phyloP scores from a whole-genome alignment of 2,329 filamentous ascomycete genomes.

The Fusarium sp. region DNA sequence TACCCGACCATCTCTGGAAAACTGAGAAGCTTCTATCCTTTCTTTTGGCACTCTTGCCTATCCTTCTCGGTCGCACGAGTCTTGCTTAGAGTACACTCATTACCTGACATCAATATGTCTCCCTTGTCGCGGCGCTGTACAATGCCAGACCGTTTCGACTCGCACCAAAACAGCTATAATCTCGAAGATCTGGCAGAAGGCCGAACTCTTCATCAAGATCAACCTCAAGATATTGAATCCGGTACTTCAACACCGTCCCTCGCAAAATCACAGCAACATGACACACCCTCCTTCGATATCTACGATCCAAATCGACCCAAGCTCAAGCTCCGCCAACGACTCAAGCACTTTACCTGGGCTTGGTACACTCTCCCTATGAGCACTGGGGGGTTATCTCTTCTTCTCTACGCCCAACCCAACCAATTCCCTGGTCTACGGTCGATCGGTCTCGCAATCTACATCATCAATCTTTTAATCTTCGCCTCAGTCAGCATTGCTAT shows the following conservation, averaged over 20 bases:
- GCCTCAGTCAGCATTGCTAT: slow-evolving; percentile 63
- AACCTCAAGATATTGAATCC: background rate
- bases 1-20: background rate
- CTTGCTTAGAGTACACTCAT: background rate
- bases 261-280: slow-evolving; percentile 1
- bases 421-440: slow-evolving; percentile 70
- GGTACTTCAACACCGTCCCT: slow-evolving; percentile 14
- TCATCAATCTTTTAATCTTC: slow-evolving; percentile 75
- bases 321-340: slow-evolving; percentile 55
- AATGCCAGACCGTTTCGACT: background rate
- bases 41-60: background rate
- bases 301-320: slow-evolving; percentile 44
- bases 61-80: background rate
- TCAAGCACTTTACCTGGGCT: slow-evolving; percentile 74
- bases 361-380: slow-evolving; percentile 83
- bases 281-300: slow-evolving; percentile 15
- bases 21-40: background rate
- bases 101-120: background rate
- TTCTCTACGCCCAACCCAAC: slow-evolving; percentile 72
- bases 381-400: slow-evolving; percentile 74
- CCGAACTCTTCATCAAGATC: background rate
- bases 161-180: slow-evolving; percentile 16
- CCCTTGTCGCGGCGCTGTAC: background rate
- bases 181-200: slow-evolving; percentile 9
- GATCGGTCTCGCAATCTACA: slow-evolving; percentile 74